phyloP scores from a whole-genome alignment of 306 rosid genomes.

The Glycine latifolia region DNA sequence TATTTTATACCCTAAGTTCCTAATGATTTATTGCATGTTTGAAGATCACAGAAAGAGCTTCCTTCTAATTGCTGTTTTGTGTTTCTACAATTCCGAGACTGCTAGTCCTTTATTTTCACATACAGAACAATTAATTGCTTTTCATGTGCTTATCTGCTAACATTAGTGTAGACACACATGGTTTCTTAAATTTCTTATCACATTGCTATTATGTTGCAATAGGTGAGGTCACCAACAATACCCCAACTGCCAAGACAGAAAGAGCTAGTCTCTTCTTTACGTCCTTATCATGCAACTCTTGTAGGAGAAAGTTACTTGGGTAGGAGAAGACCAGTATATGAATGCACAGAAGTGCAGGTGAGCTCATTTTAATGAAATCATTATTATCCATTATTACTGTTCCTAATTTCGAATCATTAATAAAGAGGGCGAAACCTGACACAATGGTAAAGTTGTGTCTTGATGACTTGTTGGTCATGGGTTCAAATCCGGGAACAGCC shows the following conservation, averaged over 20 bases:
- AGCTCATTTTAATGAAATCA: conserved; percentile 44
- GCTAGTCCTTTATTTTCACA: conserved; percentile 17
- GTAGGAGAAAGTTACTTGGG: conserved; percentile 97
- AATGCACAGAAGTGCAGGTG: conserved; percentile 95
- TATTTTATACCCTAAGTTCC: neutral
- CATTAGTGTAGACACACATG: neutral
- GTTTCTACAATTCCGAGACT: conserved; percentile 5
- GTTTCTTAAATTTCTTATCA: conserved; percentile 30
- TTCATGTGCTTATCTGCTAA: conserved; percentile 26
- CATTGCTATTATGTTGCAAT: conserved; percentile 47
- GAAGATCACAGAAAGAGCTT: neutral
- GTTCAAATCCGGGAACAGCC: too few relatives aligned
- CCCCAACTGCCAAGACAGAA: conserved; percentile 85
- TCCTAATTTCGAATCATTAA: conserved; percentile 8
- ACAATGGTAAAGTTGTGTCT: too few relatives aligned
- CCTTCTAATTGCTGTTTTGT: conserved; percentile 8
- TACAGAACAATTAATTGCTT: conserved; percentile 5
- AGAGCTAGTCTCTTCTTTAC: conserved; percentile 75
- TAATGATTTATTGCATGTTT: conserved; percentile 1
- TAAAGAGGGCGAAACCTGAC: too few relatives aligned
- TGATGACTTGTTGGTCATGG: too few relatives aligned
- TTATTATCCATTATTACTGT: neutral
- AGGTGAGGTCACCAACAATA: conserved; percentile 85
- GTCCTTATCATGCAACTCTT: conserved; percentile 85
- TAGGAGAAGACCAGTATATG: conserved; percentile 83